Percentiles rank a stretch among this genome's conserved stretches.
Conservation (phyloP, 208 protist genomes). For the Leishmania gerbilli region DNA sequence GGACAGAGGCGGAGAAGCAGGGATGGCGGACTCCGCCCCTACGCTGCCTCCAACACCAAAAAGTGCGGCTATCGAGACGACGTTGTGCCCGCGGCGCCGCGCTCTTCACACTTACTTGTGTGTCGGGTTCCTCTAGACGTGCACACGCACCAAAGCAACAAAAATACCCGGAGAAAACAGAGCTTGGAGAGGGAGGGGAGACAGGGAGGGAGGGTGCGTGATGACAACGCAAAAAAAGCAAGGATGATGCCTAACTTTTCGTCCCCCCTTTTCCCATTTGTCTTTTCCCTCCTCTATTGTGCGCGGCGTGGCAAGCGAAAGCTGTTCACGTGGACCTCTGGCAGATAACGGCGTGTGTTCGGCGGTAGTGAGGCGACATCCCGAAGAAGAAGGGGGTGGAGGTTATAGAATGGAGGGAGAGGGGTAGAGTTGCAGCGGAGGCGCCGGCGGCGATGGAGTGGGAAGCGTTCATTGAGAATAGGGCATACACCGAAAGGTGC, state of each 20-base stretch:
- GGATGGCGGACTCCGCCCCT: not conserved
- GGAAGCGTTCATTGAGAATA: not conserved
- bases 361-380: not conserved
- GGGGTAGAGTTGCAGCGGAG: not conserved
- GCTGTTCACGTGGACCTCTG: not conserved
- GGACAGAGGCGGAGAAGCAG: constrained; percentile 5
- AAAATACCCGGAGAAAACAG: not conserved
- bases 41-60: not conserved
- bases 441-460: not conserved
- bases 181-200: not conserved
- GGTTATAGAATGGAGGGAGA: not conserved
- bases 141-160: not conserved
- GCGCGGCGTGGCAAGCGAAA: not conserved
- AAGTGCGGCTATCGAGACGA: not conserved
- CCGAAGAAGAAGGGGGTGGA: not conserved
- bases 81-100: not conserved
- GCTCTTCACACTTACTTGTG: not conserved
- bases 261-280: not conserved
- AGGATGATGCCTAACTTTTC: not conserved
- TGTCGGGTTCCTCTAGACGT: too few relatives aligned
- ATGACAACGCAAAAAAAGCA: not conserved
- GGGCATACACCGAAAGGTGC: not conserved
- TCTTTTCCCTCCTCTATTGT: not conserved
- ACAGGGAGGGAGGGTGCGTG: not conserved
- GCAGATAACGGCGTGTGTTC: not conserved